Percentiles rank a stretch among this genome's conserved stretches.
phyloP scores from a whole-genome alignment of 2,329 filamentous ascomycete species.

The Daldinia sp. region DNA sequence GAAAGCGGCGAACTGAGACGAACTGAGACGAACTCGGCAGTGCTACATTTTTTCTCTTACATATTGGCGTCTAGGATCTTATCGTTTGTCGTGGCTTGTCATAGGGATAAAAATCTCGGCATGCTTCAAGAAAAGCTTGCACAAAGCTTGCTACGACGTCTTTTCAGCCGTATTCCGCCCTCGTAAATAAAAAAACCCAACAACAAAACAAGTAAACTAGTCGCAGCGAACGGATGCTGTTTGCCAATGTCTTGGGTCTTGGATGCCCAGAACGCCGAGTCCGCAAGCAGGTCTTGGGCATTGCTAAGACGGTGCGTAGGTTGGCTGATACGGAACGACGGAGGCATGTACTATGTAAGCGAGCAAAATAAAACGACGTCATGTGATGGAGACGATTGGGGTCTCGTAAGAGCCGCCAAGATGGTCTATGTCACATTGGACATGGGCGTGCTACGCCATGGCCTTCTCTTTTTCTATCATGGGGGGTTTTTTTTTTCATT shows the following conservation, averaged over 20 bases:
- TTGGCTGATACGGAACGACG: slow-evolving; percentile 17
- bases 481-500: slow-evolving; percentile 5
- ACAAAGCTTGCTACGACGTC: slow-evolving; percentile 22
- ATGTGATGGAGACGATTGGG: slow-evolving; percentile 35
- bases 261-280: slow-evolving; percentile 36
- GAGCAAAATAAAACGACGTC: slow-evolving; percentile 38
- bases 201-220: background rate
- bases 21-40: slow-evolving; percentile 23
- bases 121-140: slow-evolving; percentile 29
- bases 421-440: slow-evolving; percentile 31
- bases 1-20: slow-evolving; percentile 38
- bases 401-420: slow-evolving; percentile 40
- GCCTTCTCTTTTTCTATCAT: slow-evolving; percentile 10
- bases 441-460: slow-evolving; percentile 16
- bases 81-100: slow-evolving; percentile 13
- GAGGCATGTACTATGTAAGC: slow-evolving; percentile 26
- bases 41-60: slow-evolving; percentile 16
- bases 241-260: slow-evolving; percentile 34
- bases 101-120: background rate
- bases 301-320: slow-evolving; percentile 5
- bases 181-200: background rate
- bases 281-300: slow-evolving; percentile 13
- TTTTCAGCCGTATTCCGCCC: too few species aligned
- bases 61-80: slow-evolving; percentile 6
- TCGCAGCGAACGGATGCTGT: slow-evolving; percentile 4